These are phyloP conservation scores for Aegilops tauschii DNA, from an alignment of 176 grass and related monocot species.

Conservation along the genomic window DNA sequence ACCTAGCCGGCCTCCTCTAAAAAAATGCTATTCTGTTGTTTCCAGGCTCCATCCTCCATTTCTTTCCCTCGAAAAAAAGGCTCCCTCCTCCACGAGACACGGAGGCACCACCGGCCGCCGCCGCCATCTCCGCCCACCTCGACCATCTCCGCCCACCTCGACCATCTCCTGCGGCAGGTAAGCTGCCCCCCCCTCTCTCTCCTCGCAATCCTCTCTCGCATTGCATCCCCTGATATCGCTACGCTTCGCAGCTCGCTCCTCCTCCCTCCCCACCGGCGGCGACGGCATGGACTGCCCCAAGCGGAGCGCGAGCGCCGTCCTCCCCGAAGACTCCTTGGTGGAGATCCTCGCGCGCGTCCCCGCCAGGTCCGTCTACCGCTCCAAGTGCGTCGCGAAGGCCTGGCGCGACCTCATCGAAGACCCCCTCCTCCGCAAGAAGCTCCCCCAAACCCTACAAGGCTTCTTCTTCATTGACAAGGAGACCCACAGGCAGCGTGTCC, in stretches of 20 bases:
- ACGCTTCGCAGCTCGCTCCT: neutral
- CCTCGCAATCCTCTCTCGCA: neutral
- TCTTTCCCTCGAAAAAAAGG: neutral
- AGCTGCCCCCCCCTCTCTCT: neutral
- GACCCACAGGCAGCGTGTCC: neutral
- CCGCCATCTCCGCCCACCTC: neutral
- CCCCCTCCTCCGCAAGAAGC: conserved; percentile 5
- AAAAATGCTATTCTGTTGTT: too few relatives aligned
- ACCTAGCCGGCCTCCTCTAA: too few relatives aligned
- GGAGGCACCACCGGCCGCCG: neutral
- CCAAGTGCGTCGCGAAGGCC: neutral
- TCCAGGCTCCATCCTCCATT: too few relatives aligned
- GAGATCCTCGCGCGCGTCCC: neutral
- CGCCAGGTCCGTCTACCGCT: neutral
- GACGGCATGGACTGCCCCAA: neutral
- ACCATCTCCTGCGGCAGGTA: neutral
- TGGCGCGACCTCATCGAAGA: conserved; percentile 8
- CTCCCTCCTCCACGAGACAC: neutral
- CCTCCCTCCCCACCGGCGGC: neutral
- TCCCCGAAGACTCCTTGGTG: neutral
- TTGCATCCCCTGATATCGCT: neutral
- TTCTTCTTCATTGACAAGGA: neutral
- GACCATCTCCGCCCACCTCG: neutral
- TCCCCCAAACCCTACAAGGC: neutral
- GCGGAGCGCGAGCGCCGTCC: neutral